These are phyloP conservation scores for Tricholoma matsutake DNA, from an alignment of 768 basidiomycete species.

Conservation along the genomic window DNA sequence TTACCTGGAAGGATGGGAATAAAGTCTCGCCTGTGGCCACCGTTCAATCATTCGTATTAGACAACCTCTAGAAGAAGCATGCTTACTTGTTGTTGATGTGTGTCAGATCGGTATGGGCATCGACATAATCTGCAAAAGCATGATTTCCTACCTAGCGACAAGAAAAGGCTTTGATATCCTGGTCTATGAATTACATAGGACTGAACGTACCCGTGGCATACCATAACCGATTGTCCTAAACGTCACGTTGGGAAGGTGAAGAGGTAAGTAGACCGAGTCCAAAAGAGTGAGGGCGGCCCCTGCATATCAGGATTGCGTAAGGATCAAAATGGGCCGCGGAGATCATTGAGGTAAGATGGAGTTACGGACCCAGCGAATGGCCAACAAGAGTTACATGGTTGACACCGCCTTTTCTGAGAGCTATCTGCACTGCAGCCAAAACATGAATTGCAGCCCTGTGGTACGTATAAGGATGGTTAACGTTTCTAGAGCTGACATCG, in stretches of 20 bases:
- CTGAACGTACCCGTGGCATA: conserved; percentile 36
- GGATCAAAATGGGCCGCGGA: conserved; percentile 26
- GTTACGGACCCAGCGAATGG: conserved; percentile 35
- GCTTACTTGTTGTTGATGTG: conserved; percentile 19
- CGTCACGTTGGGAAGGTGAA: conserved; percentile 41
- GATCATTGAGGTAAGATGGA: conserved; percentile 15
- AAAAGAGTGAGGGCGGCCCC: conserved; percentile 41
- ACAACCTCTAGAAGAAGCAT: not conserved
- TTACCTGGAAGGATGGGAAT: conserved; percentile 32
- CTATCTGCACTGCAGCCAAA: conserved; percentile 42
- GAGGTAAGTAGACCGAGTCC: conserved; percentile 50
- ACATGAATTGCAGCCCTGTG: conserved; percentile 36
- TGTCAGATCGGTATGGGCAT: conserved; percentile 19
- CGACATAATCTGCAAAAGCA: conserved; percentile 26
- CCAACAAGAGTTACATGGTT: conserved; percentile 42
- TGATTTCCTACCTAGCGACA: conserved; percentile 32
- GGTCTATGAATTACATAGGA: conserved; percentile 4
- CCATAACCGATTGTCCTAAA: conserved; percentile 40
- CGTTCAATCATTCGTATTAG: not conserved
- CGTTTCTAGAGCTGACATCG: conserved; percentile 18
- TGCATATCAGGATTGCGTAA: conserved; percentile 14
- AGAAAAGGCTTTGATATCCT: not conserved
- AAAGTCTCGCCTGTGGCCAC: not conserved
- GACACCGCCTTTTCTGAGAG: conserved; percentile 32
- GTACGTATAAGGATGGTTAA: conserved; percentile 32